These are phyloP conservation scores for Naganishia sp. DNA, from an alignment of 1,284 basidiomycete genomes.

Conservation along the genomic window DNA sequence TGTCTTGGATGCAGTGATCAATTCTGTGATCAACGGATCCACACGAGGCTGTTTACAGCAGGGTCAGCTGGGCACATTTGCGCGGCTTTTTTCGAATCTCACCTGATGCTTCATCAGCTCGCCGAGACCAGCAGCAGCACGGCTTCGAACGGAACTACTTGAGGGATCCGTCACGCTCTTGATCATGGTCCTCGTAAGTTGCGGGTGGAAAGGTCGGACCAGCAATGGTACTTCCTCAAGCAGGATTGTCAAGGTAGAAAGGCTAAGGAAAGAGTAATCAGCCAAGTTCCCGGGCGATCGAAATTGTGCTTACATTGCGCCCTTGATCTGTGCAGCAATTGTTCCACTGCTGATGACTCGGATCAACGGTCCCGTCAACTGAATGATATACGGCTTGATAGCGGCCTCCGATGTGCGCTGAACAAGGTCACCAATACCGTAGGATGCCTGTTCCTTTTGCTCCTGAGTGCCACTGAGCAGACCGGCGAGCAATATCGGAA, in stretches of 20 bases:
- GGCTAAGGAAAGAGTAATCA: conserved; percentile 38
- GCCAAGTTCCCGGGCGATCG: conserved; percentile 14
- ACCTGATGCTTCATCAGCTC: conserved; percentile 90
- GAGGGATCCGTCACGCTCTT: conserved; percentile 85
- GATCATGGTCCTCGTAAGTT: conserved; percentile 93
- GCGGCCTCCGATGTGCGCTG: conserved; percentile 83
- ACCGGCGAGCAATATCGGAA: conserved; percentile 87
- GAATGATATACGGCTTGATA: conserved; percentile 95
- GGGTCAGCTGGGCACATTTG: not conserved
- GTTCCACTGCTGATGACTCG: conserved; percentile 84
- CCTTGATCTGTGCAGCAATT: conserved; percentile 87
- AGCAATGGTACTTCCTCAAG: conserved; percentile 80
- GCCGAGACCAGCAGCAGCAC: conserved; percentile 81
- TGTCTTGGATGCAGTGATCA: conserved; percentile 58
- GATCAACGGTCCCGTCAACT: conserved; percentile 94
- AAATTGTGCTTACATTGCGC: conserved; percentile 62
- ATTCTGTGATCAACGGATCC: conserved; percentile 77
- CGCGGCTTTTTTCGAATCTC: conserved; percentile 63
- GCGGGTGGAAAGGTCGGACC: conserved; percentile 97
- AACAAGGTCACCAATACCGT: conserved; percentile 91
- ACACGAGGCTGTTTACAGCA: conserved; percentile 53
- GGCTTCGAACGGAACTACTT: conserved; percentile 74
- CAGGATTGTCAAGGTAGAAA: conserved; percentile 78
- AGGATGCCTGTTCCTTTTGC: conserved; percentile 81
- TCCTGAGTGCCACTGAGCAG: conserved; percentile 58